Base-by-base conservation (phyloP, 331 rosid genomes). In the Prunus yedoensis region DNA sequence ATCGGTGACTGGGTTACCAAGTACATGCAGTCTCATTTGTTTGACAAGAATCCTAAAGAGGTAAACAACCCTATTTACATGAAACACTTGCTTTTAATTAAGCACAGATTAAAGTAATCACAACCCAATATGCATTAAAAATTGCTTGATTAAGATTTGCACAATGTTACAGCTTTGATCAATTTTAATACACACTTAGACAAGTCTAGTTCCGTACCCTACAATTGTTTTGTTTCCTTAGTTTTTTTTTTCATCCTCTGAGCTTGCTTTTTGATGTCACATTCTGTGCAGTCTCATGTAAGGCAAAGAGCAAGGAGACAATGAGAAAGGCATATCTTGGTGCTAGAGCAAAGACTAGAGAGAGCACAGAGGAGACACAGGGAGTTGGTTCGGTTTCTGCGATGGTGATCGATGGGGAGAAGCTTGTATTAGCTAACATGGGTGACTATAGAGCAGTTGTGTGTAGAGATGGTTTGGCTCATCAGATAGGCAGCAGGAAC, bases 381-480 rank as follows among this genome's bases (percentile, higher is more conserved):
- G 73, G 60, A 58, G 76, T 75, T 3, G 88, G 96, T 10, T 88
- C 94, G 28, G 90, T 86, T 68, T 90, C 94, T 8, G 98, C 74
- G 14, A 81, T 91, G 79, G 85, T 94, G 11, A 88, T 90, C 59
- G 82, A 87, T 70, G 96, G 93, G 41, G 91, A 88, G 69, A 91
- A 78, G 79, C 88, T 94, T 51, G 96, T 91, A 61, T 78, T 87
- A 46, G 91, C 91, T 62, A 85, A 79, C 84, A 88, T 88, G 80
- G 98, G 98, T 52, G 85, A 86, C 58, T 94, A 89, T 38, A 86
- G 79, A 80, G 93, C 89, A 76, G 90, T 94, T 72, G 64, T 94
- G 53, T 94, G 97, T 61, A 90, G 87, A 88, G 77, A 90, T 77
- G 98, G 96, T 52, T 68, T 81, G 5, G 96, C 97, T 79, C 83